phyloP scores from a whole-genome alignment of 1,284 basidiomycete genomes.

The Meripilus lineatus region DNA sequence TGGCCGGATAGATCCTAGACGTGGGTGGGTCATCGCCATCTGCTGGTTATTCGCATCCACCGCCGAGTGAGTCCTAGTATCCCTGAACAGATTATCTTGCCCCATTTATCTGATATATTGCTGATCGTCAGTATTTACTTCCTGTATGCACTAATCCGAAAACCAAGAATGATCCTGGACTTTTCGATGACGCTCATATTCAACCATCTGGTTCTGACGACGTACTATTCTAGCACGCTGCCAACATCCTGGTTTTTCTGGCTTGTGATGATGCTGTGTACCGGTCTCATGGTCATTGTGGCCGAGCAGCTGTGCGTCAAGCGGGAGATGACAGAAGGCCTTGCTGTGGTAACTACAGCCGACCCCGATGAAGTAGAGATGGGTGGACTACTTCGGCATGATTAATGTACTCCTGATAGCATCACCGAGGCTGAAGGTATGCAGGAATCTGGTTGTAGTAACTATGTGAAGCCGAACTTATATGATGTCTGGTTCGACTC shows the following conservation, averaged over 20 bases:
- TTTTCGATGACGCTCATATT: constrained; percentile 88
- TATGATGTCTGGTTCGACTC: no score
- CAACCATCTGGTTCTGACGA: constrained; percentile 88
- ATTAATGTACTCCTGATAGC: no score
- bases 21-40: constrained; percentile 85
- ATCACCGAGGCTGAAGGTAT: no score
- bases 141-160: constrained; percentile 81
- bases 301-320: constrained; percentile 92
- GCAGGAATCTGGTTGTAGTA: no score
- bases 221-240: constrained; percentile 84
- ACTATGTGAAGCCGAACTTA: no score
- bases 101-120: constrained; percentile 12
- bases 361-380: constrained; percentile 50
- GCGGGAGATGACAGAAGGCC: constrained; percentile 87
- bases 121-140: constrained; percentile 67
- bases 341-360: constrained; percentile 50
- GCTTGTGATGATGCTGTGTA: constrained; percentile 69
- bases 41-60: constrained; percentile 79
- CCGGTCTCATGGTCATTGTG: constrained; percentile 70
- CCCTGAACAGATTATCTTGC: constrained; percentile 7
- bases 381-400: constrained; percentile 41
- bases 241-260: constrained; percentile 92
- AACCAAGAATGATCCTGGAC: constrained; percentile 93
- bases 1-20: constrained; percentile 61
- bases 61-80: constrained; percentile 62